Percentiles rank a stretch among this genome's conserved stretches.
phyloP scores from a whole-genome alignment of 2,329 filamentous ascomycete genomes.

The Biscogniauxia marginata region DNA sequence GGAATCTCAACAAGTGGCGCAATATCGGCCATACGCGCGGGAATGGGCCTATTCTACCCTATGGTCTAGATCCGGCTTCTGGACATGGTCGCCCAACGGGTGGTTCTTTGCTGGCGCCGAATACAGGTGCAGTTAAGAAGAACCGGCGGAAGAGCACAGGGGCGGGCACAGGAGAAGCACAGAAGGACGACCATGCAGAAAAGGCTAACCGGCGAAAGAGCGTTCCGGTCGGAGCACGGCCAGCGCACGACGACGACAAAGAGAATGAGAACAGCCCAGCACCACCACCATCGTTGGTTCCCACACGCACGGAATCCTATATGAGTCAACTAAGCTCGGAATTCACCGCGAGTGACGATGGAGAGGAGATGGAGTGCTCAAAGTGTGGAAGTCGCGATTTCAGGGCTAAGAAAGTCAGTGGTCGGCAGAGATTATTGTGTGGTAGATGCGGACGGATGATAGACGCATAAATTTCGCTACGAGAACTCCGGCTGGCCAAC shows the following conservation, averaged over 20 bases:
- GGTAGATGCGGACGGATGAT: constrained; percentile 47
- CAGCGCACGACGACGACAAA: constrained; percentile 9
- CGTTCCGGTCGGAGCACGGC: constrained; percentile 7
- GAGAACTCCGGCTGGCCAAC: not conserved
- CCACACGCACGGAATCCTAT: constrained; percentile 37
- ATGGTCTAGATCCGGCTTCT: not conserved
- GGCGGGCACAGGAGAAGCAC: constrained; percentile 1
- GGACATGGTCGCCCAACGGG: constrained; percentile 16
- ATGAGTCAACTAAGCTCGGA: constrained; percentile 60
- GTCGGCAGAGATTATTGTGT: constrained; percentile 60
- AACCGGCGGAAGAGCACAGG: constrained; percentile 21
- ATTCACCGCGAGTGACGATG: constrained; percentile 43
- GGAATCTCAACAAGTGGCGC: constrained; percentile 58
- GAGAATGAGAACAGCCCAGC: constrained; percentile 9
- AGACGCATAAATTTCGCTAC: constrained; percentile 3
- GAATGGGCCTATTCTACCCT: not conserved
- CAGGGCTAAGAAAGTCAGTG: constrained; percentile 54
- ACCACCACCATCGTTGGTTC: constrained; percentile 9
- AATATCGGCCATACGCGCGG: constrained; percentile 16
- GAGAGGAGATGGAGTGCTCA: constrained; percentile 51
- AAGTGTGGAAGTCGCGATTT: constrained; percentile 63
- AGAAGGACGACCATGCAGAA: constrained; percentile 4
- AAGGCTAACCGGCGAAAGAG: constrained; percentile 23
- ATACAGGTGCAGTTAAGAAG: constrained; percentile 5
- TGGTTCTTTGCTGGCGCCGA: constrained; percentile 8